Evolutionary conservation across 2,329 filamentous ascomycete species (phyloP), one percentile per base, ranked within the genome.

Genomic region (Fusarium sp.): DNA sequence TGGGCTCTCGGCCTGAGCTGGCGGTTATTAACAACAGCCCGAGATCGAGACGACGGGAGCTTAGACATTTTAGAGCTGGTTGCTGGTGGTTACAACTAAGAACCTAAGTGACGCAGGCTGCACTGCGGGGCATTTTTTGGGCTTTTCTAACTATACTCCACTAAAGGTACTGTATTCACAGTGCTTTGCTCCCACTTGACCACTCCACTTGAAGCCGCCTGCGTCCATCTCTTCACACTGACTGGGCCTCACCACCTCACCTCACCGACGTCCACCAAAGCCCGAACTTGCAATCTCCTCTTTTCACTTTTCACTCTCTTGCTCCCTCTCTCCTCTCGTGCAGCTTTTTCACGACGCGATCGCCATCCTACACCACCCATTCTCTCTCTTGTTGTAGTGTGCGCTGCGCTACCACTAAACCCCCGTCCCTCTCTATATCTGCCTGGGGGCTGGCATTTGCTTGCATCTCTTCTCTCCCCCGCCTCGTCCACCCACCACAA

Each of bases 401-500:
- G 46, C 58, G 54, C 57, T 62, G 61, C 60, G 68, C 61, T 46
- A 62, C n/a, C n/a, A 17, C 34, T 36, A 36, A 15, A 39, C 15
- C n/a, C 24, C 42, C 22, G 42, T 50, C 51, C 57, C 47, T 69
- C 50, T 62, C 67, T 70, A 42, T 72, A 59, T 72, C 65, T 69
- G 57, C 66, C 67, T 67, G 69, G 61, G 64, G 71, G 70, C 58
- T 73, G 62, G 69, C 64, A 61, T 68, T 70, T 74, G 70, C 72
- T 68, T 75, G 65, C 59, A 65, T 67, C 65, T 62, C 62, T 69
- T 69, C 56, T 59, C 71, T 71, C 72, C 75, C 73, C 76, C 72
- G 71, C 75, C 75, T 65, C 55, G 31, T 36, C 51, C 62, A 50
- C 67, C 67, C 69, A 73, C 73, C 74, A 76, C 73, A 66, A 54